Conservation (phyloP, 495 filamentous ascomycete species). For the Extremus antarcticus region DNA sequence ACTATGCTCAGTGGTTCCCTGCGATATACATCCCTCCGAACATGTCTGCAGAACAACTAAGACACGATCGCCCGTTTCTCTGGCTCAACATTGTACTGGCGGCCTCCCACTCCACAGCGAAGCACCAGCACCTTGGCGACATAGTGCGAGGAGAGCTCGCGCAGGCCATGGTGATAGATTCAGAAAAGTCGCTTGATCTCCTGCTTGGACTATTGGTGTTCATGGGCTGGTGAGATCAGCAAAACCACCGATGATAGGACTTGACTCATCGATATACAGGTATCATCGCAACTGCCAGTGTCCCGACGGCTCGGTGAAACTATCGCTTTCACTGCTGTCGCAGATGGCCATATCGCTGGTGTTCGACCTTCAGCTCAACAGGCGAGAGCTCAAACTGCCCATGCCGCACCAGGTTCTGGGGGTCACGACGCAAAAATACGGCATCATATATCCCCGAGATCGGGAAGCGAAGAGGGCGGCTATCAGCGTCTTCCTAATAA, state of each 20-base stretch:
- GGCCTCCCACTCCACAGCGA: no score
- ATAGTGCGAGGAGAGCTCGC: slow-evolving; percentile 1
- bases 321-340: slow-evolving; percentile 30
- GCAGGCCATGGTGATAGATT: slow-evolving; percentile 36
- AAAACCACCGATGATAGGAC: slow-evolving; percentile 8
- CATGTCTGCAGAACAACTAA: not conserved
- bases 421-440: not conserved
- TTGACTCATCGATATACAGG: not conserved
- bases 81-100: not conserved
- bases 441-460: not conserved
- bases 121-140: not conserved
- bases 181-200: slow-evolving; percentile 40
- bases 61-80: not conserved
- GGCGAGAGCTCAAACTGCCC: not conserved
- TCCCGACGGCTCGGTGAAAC: slow-evolving; percentile 15
- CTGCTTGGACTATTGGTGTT: slow-evolving; percentile 41
- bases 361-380: slow-evolving; percentile 26
- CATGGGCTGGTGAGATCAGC: slow-evolving; percentile 35
- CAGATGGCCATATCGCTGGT: slow-evolving; percentile 41
- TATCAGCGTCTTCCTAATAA: not conserved
- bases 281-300: not conserved
- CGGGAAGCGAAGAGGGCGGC: not conserved
- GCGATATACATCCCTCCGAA: not conserved
- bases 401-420: not conserved
- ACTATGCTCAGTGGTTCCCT: not conserved